Evolutionary conservation across 2,329 filamentous ascomycete species (phyloP).

Genomic region (Periconia sp.): DNA sequence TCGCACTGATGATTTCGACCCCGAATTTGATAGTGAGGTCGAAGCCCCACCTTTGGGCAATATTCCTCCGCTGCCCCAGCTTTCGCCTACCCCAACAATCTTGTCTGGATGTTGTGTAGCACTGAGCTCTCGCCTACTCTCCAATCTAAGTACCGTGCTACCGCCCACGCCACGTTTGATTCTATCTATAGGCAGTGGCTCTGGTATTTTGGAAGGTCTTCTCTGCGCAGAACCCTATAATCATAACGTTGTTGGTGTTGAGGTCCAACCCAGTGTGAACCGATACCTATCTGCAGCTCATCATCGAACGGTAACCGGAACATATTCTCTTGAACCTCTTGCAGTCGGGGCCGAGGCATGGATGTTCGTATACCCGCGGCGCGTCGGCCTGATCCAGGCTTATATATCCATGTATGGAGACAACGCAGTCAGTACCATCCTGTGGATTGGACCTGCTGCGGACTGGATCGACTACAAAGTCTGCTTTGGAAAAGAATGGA

Average conservation of each 20-base stretch:
- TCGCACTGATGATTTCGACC: slow-evolving; percentile 2
- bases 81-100: slow-evolving; percentile 19
- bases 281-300: slow-evolving; percentile 47
- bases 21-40: slow-evolving; percentile 2
- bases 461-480: slow-evolving; percentile 45
- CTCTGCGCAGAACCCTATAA: slow-evolving; percentile 25
- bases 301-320: slow-evolving; percentile 48
- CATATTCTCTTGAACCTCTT: slow-evolving; percentile 47
- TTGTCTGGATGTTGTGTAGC: slow-evolving; percentile 41
- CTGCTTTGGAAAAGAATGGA: slow-evolving; percentile 24
- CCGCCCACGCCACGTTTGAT: slow-evolving; percentile 20
- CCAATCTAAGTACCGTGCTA: slow-evolving; percentile 24
- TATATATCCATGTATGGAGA: slow-evolving; percentile 46
- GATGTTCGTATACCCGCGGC: slow-evolving; percentile 58
- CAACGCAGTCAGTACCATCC: slow-evolving; percentile 34
- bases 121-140: slow-evolving; percentile 35
- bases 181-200: slow-evolving; percentile 55
- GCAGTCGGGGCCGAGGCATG: slow-evolving; percentile 48
- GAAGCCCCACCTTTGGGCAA: neutral
- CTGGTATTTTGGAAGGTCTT: slow-evolving; percentile 53
- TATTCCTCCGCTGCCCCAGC: slow-evolving; percentile 12
- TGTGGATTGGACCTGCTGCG: slow-evolving; percentile 48
- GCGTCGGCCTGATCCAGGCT: slow-evolving; percentile 47
- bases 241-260: slow-evolving; percentile 49
- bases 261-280: slow-evolving; percentile 51